Percentiles rank a stretch among this genome's conserved stretches.
Conservation (phyloP, 441 rosid genomes). For the Jatropha multifida region DNA sequence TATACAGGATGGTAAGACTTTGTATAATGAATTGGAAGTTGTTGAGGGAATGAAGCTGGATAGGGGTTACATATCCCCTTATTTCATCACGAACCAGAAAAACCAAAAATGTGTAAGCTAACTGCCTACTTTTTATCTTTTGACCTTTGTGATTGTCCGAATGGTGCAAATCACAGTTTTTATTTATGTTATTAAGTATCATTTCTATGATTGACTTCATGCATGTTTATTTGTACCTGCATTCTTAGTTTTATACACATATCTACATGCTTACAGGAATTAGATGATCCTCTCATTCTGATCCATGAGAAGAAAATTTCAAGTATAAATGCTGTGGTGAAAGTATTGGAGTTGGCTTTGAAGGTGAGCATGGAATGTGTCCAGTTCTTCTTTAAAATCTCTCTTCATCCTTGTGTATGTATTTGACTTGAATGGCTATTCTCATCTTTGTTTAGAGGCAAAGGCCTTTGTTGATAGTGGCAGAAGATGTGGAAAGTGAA, state of each 20-base stretch:
- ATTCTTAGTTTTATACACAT: neutral
- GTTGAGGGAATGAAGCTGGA: constrained; percentile 94
- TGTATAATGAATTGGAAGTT: constrained; percentile 77
- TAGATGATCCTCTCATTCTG: constrained; percentile 84
- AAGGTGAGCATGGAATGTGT: constrained; percentile 44
- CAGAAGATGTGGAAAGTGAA: constrained; percentile 91
- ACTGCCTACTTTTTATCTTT: constrained; percentile 16
- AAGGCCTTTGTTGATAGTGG: constrained; percentile 72
- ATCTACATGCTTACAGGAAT: constrained; percentile 47
- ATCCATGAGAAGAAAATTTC: constrained; percentile 92
- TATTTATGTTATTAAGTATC: neutral
- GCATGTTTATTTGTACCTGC: neutral
- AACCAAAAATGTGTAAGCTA: constrained; percentile 89
- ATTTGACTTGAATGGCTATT: constrained; percentile 4
- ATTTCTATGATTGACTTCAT: neutral
- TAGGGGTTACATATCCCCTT: constrained; percentile 92
- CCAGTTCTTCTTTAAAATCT: neutral
- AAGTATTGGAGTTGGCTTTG: constrained; percentile 79
- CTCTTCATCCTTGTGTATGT: neutral
- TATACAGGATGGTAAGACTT: constrained; percentile 79
- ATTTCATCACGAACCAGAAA: constrained; percentile 76
- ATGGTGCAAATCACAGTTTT: neutral
- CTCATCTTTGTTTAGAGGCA: constrained; percentile 50
- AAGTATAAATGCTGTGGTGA: constrained; percentile 68
- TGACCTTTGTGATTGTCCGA: neutral